A percentile compares a stretch with the other conserved stretches of the same genome.
Conservation (phyloP, 2,329 filamentous ascomycete species). For the Podosphaera xanthii region DNA sequence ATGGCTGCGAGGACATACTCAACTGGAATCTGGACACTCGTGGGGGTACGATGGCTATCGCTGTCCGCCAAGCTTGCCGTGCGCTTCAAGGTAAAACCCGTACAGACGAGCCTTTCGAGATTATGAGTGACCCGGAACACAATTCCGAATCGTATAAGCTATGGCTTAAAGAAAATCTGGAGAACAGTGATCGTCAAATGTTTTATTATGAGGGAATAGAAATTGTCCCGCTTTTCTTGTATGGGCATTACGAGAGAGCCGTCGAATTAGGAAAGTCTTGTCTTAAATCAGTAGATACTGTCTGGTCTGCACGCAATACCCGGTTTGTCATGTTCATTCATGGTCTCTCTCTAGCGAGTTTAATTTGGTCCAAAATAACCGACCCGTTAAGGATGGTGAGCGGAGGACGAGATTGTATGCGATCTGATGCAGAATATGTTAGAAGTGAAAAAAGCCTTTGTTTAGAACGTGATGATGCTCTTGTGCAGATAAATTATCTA, state of each 20-base stretch:
- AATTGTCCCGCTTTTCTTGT: conserved; percentile 37
- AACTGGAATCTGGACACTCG: conserved; percentile 50
- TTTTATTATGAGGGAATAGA: conserved; percentile 47
- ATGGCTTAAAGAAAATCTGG: conserved; percentile 29
- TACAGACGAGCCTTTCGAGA: conserved; percentile 20
- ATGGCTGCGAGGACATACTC: conserved; percentile 49
- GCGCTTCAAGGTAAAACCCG: conserved; percentile 55
- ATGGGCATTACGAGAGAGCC: conserved; percentile 36
- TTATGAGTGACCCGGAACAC: conserved; percentile 49
- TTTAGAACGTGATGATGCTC: conserved; percentile 23
- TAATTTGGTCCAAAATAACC: conserved; percentile 18
- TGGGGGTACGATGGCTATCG: conserved; percentile 46
- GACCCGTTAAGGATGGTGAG: conserved; percentile 9
- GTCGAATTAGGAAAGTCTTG: conserved; percentile 31
- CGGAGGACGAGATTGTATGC: conserved; percentile 15
- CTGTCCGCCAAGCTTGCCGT: conserved; percentile 40
- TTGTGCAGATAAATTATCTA: conserved; percentile 30
- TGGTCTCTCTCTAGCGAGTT: conserved; percentile 31
- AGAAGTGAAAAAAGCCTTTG: conserved; percentile 20
- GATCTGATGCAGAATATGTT: conserved; percentile 4
- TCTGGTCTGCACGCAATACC: conserved; percentile 38
- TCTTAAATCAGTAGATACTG: conserved; percentile 22
- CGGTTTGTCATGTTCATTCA: conserved; percentile 35
- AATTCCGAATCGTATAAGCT: conserved; percentile 32
- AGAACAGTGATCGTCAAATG: conserved; percentile 36